Percentiles rank a stretch among this genome's conserved stretches.
Conservation (phyloP, 345 rosid species). For the Clausena lansium region DNA sequence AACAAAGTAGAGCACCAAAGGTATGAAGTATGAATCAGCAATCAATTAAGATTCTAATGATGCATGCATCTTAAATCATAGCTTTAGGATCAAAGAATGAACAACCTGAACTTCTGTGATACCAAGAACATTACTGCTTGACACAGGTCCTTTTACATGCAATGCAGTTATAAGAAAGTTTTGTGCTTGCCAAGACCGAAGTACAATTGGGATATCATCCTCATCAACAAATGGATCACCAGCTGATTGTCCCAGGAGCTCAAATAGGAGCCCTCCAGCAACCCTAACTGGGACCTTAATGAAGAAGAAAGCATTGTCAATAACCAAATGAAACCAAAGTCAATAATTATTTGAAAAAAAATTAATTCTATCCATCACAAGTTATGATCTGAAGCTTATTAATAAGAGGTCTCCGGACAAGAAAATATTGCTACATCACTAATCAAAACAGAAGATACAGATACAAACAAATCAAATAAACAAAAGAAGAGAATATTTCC, state of each 20-base stretch:
- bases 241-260: conserved; percentile 93
- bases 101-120: conserved; percentile 92
- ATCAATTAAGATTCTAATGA: not conserved
- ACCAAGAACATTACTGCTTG: conserved; percentile 64
- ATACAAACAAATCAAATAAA: not conserved
- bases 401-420: not conserved
- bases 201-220: conserved; percentile 89
- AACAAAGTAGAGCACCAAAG: conserved; percentile 10
- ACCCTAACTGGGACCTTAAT: conserved; percentile 90
- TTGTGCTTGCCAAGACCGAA: conserved; percentile 97
- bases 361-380: not conserved
- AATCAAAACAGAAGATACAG: not conserved
- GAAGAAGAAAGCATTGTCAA: conserved; percentile 13
- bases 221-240: conserved; percentile 89
- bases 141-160: conserved; percentile 70
- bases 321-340: conserved; percentile 11
- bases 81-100: not conserved
- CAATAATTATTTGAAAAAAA: not conserved
- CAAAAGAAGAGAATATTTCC: not conserved
- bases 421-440: not conserved
- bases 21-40: conserved; percentile 4
- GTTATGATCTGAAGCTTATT: not conserved
- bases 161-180: conserved; percentile 80
- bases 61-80: not conserved
- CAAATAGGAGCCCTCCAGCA: conserved; percentile 96